phyloP scores from a whole-genome alignment of 768 basidiomycete species.

The Mycena leptocephala region DNA sequence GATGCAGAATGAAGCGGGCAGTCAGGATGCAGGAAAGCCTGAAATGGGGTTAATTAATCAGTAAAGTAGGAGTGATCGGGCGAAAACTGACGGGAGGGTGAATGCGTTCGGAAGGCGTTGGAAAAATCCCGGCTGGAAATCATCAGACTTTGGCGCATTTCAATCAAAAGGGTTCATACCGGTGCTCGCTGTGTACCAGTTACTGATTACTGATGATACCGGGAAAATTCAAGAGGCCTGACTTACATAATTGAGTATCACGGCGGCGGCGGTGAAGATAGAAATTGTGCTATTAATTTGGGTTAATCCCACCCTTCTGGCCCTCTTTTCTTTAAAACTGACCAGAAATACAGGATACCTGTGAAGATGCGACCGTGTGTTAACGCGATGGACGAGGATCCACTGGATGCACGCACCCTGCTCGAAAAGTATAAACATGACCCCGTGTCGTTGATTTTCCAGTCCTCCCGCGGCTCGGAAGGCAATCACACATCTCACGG shows the following conservation, averaged over 20 bases:
- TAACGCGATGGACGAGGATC: background rate
- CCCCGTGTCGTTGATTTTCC: constrained; percentile 30
- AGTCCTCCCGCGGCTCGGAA: constrained; percentile 34
- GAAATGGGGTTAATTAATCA: background rate
- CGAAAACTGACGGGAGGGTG: constrained; percentile 18
- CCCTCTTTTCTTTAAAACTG: background rate
- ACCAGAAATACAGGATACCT: constrained; percentile 46
- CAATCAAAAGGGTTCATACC: background rate
- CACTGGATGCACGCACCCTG: constrained; percentile 38
- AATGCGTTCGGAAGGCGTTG: constrained; percentile 31
- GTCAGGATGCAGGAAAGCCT: constrained; percentile 26
- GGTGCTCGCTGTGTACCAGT: constrained; percentile 8
- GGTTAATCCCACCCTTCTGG: too few species aligned
- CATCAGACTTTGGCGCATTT: background rate
- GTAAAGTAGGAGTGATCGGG: background rate
- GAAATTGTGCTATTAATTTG: constrained; percentile 1
- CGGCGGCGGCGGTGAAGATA: constrained; percentile 18
- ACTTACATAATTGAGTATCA: constrained; percentile 29
- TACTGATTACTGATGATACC: background rate
- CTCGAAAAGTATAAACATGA: constrained; percentile 45
- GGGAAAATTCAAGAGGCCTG: background rate
- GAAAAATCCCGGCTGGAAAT: constrained; percentile 22
- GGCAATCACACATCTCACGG: constrained; percentile 41
- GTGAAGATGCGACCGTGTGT: background rate
- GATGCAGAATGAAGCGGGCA: constrained; percentile 7